These are phyloP conservation scores for Ustilago crameri DNA, from an alignment of 1,284 basidiomycete genomes.

Conservation along the genomic window DNA sequence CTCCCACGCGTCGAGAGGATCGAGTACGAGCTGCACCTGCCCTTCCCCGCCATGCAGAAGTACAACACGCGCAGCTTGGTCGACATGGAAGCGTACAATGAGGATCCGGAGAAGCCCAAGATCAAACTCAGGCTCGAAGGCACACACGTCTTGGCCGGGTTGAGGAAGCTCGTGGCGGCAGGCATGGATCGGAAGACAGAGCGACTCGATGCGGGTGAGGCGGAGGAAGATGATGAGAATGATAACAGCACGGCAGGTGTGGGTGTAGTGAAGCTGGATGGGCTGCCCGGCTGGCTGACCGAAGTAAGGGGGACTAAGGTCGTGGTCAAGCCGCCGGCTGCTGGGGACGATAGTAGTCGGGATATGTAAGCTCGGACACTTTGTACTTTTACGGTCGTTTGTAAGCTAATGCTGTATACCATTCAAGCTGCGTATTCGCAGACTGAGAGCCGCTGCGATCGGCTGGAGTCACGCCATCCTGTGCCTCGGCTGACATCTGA, in stretches of 20 bases:
- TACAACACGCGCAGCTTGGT: slow-evolving; percentile 42
- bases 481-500: too few species aligned
- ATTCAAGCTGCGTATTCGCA: not conserved
- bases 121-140: slow-evolving; percentile 53
- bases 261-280: slow-evolving; percentile 20
- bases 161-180: slow-evolving; percentile 48
- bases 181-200: slow-evolving; percentile 45
- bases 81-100: slow-evolving; percentile 43
- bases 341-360: slow-evolving; percentile 36
- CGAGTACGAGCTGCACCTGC: slow-evolving; percentile 52
- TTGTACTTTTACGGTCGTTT: slow-evolving; percentile 2
- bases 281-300: slow-evolving; percentile 53
- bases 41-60: slow-evolving; percentile 37
- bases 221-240: slow-evolving; percentile 11
- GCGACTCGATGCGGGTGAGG: slow-evolving; percentile 29
- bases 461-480: too few species aligned
- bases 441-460: too few species aligned
- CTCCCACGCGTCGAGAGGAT: slow-evolving; percentile 47
- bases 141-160: slow-evolving; percentile 49
- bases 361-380: slow-evolving; percentile 23
- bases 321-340: slow-evolving; percentile 27
- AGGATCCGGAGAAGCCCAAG: slow-evolving; percentile 34
- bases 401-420: not conserved
- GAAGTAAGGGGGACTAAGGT: slow-evolving; percentile 54
- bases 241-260: not conserved